These are phyloP conservation scores for Kodamaea derodonti DNA, from an alignment of 1,139 yeast species.

Conservation along the genomic window DNA sequence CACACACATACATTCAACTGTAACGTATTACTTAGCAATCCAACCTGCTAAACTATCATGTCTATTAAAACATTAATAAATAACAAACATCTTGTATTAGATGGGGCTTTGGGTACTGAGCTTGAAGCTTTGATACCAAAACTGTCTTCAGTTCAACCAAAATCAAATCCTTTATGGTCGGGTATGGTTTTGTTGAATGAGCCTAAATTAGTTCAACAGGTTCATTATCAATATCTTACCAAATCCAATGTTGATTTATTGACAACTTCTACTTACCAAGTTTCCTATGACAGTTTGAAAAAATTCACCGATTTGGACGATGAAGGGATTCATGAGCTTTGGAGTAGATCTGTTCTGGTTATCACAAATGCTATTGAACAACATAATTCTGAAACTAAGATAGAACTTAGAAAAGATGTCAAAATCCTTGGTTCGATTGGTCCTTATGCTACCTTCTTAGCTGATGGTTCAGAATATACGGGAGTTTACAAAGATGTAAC, in stretches of 20 bases:
- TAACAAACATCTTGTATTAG: conserved; percentile 12
- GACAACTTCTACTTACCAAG: conserved; percentile 63
- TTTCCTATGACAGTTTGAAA: conserved; percentile 39
- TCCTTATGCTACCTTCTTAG: conserved; percentile 65
- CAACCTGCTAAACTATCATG: neutral
- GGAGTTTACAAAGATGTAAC: conserved; percentile 48
- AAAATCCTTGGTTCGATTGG: conserved; percentile 62
- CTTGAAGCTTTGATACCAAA: conserved; percentile 13
- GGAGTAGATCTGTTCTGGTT: conserved; percentile 30
- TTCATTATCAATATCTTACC: conserved; percentile 49
- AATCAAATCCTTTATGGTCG: conserved; percentile 55
- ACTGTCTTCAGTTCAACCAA: conserved; percentile 14
- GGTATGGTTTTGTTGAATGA: conserved; percentile 48
- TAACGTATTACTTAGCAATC: conserved; percentile 1
- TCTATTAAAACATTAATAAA: conserved; percentile 5
- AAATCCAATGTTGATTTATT: conserved; percentile 53
- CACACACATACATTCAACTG: conserved; percentile 10
- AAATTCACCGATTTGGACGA: conserved; percentile 26
- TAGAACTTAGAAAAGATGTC: conserved; percentile 6
- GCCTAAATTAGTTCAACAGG: conserved; percentile 42
- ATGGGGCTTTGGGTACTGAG: conserved; percentile 18
- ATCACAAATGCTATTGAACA: conserved; percentile 25
- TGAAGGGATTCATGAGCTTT: conserved; percentile 23
- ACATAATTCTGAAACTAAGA: conserved; percentile 2
- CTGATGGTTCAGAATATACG: conserved; percentile 66